Base-by-base conservation (phyloP, 805 yeast genomes). In the Komagataella populi region DNA sequence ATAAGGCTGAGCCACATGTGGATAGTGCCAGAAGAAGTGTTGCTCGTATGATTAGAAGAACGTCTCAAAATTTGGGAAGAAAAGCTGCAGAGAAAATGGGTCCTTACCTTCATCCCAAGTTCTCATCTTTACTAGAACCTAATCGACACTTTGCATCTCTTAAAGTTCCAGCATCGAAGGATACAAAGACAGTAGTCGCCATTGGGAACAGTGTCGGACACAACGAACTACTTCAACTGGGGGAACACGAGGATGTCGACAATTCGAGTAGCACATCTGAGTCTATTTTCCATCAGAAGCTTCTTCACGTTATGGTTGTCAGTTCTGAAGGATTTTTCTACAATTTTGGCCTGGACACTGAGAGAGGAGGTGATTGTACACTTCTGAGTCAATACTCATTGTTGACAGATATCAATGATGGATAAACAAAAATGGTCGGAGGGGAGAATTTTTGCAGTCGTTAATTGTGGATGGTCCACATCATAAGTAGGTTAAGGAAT, bases 311-410 rank as follows among this genome's bases (percentile, higher is more conserved):
- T 3, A 74, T 83, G 57, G 95, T 91, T 18, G 84, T 90, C 4
- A 87, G 96, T 0, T 80, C 91, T 0, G 95, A 87, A 52, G 99
- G 98, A 0, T 77, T 76, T 56, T 84, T 86, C 58, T 89, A 85
- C 63, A 88, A 83, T 48, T 91, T 87, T 65, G 87, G 89, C 0
- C 70, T 93, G 49, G 93, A 88, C 60, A 83, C 93, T 0, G 95
- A 83, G 54, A 68, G 90, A 51, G 98, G 98, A 1, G 99, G 99
- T 2, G 99, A 93, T 63, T 93, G 99, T 67, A 80, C 84, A 36
- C 67, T 88, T 51, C 70, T 88, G 48, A 79, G 82, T 54, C 96
- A 87, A 60, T 83, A 80, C 59, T 74, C 83, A 5, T 68, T 84
- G 43, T 43, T 54, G 44, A 50, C 39, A 14, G 56, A 55, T 23